Percentiles rank a stretch among this genome's conserved stretches.
Evolutionary conservation across 495 filamentous ascomycete genomes (phyloP).

Genomic region (Lophiostoma macrostomum): DNA sequence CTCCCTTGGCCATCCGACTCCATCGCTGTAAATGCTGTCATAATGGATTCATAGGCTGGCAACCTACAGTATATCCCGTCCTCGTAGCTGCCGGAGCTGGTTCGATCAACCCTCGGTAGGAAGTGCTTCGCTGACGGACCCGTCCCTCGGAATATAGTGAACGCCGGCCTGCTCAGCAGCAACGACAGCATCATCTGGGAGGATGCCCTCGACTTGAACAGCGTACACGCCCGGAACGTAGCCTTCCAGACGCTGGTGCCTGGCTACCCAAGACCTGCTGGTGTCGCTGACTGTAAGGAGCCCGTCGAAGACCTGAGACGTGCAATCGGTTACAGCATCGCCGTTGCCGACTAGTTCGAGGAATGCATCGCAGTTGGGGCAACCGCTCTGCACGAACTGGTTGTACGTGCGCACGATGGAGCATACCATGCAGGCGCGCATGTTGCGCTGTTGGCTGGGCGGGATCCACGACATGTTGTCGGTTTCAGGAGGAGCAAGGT

Average conservation of each 20-base stretch:
- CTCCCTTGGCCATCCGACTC: no score
- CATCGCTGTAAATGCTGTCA: constrained; percentile 3
- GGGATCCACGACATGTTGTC: constrained; percentile 23
- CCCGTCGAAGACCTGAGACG: constrained; percentile 90
- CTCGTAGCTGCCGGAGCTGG: neutral
- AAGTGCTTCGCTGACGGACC: constrained; percentile 45
- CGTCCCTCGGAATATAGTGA: constrained; percentile 49
- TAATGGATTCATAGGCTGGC: no score
- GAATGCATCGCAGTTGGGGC: constrained; percentile 93
- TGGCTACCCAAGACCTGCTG: constrained; percentile 79
- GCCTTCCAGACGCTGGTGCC: constrained; percentile 86
- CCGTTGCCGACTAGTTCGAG: constrained; percentile 72
- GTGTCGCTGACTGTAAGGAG: constrained; percentile 79
- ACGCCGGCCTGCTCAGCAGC: constrained; percentile 40
- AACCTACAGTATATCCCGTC: no score
- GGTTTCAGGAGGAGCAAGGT: neutral
- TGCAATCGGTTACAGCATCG: constrained; percentile 87
- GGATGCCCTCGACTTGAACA: constrained; percentile 77
- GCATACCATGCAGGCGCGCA: constrained; percentile 98
- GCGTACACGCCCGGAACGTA: constrained; percentile 89
- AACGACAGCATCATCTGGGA: constrained; percentile 41
- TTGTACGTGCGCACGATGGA: constrained; percentile 67
- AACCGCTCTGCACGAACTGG: constrained; percentile 51
- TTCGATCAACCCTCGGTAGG: constrained; percentile 6
- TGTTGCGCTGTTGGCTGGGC: constrained; percentile 52